Conservation (phyloP, 352 stramenopile species). For the Globisporangium middletonii region DNA sequence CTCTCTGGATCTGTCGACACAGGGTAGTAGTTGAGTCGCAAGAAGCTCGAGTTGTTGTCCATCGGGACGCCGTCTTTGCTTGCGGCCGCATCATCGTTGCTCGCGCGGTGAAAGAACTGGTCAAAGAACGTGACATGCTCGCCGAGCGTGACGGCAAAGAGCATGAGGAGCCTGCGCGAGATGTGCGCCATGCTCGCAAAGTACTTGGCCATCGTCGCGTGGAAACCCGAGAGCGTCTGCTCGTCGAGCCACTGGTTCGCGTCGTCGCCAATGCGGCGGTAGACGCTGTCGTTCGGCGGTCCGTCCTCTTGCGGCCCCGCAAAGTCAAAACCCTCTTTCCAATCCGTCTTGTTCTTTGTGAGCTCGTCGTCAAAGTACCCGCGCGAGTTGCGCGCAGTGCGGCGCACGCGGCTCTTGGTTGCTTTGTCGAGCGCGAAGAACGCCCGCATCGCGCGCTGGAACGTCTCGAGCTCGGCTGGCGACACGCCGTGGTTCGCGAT, state of each 20-base stretch:
- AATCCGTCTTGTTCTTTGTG: constrained; percentile 91
- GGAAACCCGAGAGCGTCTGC: constrained; percentile 46
- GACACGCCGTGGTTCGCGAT: constrained; percentile 78
- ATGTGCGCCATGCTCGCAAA: constrained; percentile 51
- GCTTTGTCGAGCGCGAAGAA: constrained; percentile 84
- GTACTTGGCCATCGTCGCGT: constrained; percentile 31
- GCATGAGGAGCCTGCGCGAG: constrained; percentile 41
- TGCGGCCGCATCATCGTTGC: constrained; percentile 2
- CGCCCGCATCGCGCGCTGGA: constrained; percentile 50
- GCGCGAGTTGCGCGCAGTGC: constrained; percentile 75
- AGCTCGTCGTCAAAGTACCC: constrained; percentile 94
- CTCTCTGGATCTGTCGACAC: constrained; percentile 18
- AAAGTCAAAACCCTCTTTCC: constrained; percentile 88
- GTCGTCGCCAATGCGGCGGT: constrained; percentile 74
- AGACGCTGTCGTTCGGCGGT: constrained; percentile 23
- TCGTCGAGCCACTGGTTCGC: constrained; percentile 81
- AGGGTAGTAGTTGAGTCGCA: constrained; percentile 92
- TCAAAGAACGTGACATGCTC: constrained; percentile 47
- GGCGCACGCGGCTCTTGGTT: constrained; percentile 52
- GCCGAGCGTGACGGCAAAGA: constrained; percentile 55
- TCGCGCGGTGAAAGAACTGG: constrained; percentile 37
- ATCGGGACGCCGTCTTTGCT: constrained; percentile 3
- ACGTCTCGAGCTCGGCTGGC: constrained; percentile 46
- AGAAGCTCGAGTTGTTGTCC: constrained; percentile 78
- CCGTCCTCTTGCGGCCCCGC: constrained; percentile 35